Conservation (phyloP, 345 rosid species). For the Luvunga scandens region DNA sequence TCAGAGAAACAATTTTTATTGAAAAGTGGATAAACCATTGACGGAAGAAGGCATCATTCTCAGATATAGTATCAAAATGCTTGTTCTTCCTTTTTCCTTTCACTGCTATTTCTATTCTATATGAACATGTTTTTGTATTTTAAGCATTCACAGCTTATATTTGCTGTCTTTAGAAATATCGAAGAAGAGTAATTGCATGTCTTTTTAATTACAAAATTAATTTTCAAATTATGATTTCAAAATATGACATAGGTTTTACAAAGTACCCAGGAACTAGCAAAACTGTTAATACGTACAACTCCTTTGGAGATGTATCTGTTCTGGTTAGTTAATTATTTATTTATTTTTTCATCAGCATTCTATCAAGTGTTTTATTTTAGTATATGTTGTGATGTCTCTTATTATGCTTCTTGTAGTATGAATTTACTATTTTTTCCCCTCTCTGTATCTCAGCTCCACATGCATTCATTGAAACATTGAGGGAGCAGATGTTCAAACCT, state of each 20-base stretch:
- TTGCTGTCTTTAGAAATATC: neutral
- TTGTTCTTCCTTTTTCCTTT: neutral
- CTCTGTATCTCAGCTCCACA: conserved; percentile 54
- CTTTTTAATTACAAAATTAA: neutral
- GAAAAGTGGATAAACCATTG: neutral
- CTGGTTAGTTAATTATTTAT: neutral
- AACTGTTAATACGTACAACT: neutral
- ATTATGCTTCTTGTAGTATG: neutral
- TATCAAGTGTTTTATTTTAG: neutral
- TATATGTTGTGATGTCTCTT: neutral
- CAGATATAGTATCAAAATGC: neutral
- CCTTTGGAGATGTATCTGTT: neutral
- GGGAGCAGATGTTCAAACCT: conserved; percentile 97
- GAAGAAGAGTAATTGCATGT: neutral
- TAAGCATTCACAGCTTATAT: neutral
- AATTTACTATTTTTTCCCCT: conserved; percentile 7
- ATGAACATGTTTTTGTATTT: neutral
- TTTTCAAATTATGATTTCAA: neutral
- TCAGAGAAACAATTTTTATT: neutral
- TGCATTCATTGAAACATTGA: conserved; percentile 87
- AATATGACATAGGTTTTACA: neutral
- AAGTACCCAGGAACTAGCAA: neutral
- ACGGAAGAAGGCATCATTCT: neutral
- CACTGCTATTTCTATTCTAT: neutral
- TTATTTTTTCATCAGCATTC: neutral